Evolutionary conservation across 306 rosid genomes (phyloP), one percentile per base, ranked within the genome.

Genomic region (Begonia fuchsioides): DNA sequence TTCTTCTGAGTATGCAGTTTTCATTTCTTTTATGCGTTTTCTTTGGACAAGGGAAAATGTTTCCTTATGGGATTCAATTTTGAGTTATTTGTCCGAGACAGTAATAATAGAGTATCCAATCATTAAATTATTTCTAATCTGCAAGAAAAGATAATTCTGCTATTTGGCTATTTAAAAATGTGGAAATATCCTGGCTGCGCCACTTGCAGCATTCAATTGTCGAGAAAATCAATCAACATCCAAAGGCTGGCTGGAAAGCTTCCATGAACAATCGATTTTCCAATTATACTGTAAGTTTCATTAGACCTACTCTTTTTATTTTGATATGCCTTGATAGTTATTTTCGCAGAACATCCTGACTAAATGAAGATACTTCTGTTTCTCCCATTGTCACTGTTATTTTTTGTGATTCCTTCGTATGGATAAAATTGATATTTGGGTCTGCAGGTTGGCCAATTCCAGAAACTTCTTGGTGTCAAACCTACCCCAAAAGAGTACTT

Each of bases 241-340:
- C 93, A 20, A 55, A 58, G 39, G 95, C 97, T 47, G 94, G 95
- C 61, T 90, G 97, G 95, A 54, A 76, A 72, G 97, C 95, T 66
- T 73, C 73, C 15, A 64, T 70, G 65, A 90, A 75, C 79, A 75
- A 90, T 61, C 77, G 82, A 39, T 79, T 90, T 68, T 60, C 92
- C 53, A 78, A 84, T 66, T 82, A 64, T 49, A 78, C 97, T 16
- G 97, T 90, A 56, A 70, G 71, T 16, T 57, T 59, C 50, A 59
- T 53, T 59, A 32, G 50, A 10, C 38, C 35, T 38, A 38, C 8
- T 43, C 11, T 32, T 41, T n/a, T 2, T 39, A 39, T 44, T 2
- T 38, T 15, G 13, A 44, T 43, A 10, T 38, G 43, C 51, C 38
- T 38, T 41, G 14, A 41, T 32, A 49, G 13, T 57, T 11, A 8